Evolutionary conservation across 1,284 basidiomycete genomes (phyloP).

Genomic region (Mycena citricolor): DNA sequence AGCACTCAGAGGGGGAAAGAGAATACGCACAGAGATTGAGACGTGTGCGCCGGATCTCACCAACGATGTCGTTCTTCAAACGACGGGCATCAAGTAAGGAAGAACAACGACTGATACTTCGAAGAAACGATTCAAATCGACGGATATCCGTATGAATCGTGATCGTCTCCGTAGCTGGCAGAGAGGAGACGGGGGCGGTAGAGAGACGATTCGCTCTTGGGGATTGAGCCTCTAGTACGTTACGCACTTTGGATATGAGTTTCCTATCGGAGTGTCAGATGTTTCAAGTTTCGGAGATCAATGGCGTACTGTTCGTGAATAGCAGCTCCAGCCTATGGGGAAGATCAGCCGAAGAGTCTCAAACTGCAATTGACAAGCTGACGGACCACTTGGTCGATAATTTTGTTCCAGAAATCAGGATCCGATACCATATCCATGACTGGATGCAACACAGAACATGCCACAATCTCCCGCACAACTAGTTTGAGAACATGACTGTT

Average conservation of each 20-base stretch:
- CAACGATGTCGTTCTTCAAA: constrained; percentile 86
- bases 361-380: not conserved
- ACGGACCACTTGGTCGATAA: constrained; percentile 86
- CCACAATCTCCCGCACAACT: constrained; percentile 79
- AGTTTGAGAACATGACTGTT: constrained; percentile 71
- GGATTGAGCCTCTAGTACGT: constrained; percentile 79
- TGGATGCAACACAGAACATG: constrained; percentile 82
- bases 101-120: constrained; percentile 78
- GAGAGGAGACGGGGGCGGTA: constrained; percentile 34
- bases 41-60: constrained; percentile 82
- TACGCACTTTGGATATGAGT: constrained; percentile 80
- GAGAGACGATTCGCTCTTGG: constrained; percentile 48
- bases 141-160: constrained; percentile 75
- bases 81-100: constrained; percentile 86
- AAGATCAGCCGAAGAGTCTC: constrained; percentile 19
- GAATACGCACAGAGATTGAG: constrained; percentile 57
- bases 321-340: constrained; percentile 73
- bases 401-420: constrained; percentile 94
- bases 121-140: constrained; percentile 87
- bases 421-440: constrained; percentile 91
- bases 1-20: not conserved
- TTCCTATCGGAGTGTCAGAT: constrained; percentile 46
- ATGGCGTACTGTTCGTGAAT: constrained; percentile 82
- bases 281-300: not conserved
- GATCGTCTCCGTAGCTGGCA: constrained; percentile 59